A percentile compares a stretch with the other conserved stretches of the same genome.
Conservation (phyloP, 768 basidiomycete species). For the Boletus huronensis region DNA sequence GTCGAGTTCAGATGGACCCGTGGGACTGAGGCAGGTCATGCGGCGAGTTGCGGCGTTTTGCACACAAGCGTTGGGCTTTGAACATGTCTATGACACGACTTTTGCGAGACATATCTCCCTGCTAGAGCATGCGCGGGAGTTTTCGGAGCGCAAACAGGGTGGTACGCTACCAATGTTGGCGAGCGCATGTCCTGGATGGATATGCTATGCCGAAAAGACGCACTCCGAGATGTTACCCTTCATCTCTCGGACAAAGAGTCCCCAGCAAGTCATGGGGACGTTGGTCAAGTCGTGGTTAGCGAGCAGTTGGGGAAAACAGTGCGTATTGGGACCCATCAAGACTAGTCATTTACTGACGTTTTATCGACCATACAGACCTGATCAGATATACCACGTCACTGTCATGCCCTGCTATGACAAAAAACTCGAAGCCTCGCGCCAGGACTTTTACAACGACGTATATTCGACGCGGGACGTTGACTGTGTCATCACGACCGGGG, state of each 20-base stretch:
- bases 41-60: conserved; percentile 71
- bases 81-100: conserved; percentile 89
- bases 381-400: conserved; percentile 90
- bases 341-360: conserved; percentile 2
- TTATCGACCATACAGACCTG: conserved; percentile 48
- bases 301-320: conserved; percentile 63
- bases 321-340: conserved; percentile 30
- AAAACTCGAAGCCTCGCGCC: conserved; percentile 94
- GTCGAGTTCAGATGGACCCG: conserved; percentile 39
- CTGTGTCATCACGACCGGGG: conserved; percentile 96
- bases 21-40: conserved; percentile 59
- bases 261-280: conserved; percentile 92
- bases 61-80: conserved; percentile 63
- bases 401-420: conserved; percentile 99
- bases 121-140: conserved; percentile 78
- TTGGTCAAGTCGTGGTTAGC: conserved; percentile 90
- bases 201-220: conserved; percentile 98
- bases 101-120: conserved; percentile 88
- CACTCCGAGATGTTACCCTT: conserved; percentile 92
- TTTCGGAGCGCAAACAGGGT: conserved; percentile 59
- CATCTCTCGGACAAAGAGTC: conserved; percentile 83
- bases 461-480: conserved; percentile 91
- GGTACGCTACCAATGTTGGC: conserved; percentile 79
- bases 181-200: conserved; percentile 98
- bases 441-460: conserved; percentile 83